Base-by-base conservation (phyloP, 495 filamentous ascomycete species). In the Cercophora newfieldiana region DNA sequence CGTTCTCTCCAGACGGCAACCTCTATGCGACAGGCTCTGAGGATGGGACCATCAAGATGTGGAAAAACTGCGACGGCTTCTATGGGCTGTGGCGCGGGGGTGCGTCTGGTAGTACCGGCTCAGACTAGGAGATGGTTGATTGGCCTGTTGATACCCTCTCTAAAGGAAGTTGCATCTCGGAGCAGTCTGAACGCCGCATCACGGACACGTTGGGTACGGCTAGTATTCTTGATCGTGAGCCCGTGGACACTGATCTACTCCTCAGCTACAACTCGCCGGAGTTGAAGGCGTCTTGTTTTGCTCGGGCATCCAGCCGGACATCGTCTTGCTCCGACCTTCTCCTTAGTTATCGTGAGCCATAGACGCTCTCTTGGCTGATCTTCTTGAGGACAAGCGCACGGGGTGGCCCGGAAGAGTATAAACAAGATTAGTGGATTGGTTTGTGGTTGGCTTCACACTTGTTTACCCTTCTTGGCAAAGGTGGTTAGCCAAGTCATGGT, bases 1-100 rank as follows among this genome's bases (percentile, higher is more conserved):
- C 88, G 61, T 98, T 98, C 79, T 94, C 92, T 10, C 95, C 95
- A 1, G 94, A 98, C 76, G 93, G 93, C 28, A 97, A 94, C 75
- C 78, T 98, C 14, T 99, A 97, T 75, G 94, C 92, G 7, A 98
- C 96, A 0, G 95, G 93, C 26, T 97, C 93, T 49, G 95, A 99
- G 72, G 95, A 99, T 74, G 95, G 95, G 49, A 99, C 95, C 0
- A 94, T 99, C 73, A 99, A 98, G 78, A 81, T 99, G 81, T 87
- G 84, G 84, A 87, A 87, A 77, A 87, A 87, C 55, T 86, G 83
- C 64, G 79, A 83, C 30, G 84, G 84, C 0, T 80, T 78, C 57
- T 87, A 83, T 64, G 84, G 84, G 0, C 77, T 86, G 26, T 87
- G 84, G 84, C 71, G 74, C 50, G 79, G 80, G 50, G 75, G 71